These are phyloP conservation scores for Halophytophthora polymorphica DNA, from an alignment of 352 stramenopile species.

Conservation along the genomic window DNA sequence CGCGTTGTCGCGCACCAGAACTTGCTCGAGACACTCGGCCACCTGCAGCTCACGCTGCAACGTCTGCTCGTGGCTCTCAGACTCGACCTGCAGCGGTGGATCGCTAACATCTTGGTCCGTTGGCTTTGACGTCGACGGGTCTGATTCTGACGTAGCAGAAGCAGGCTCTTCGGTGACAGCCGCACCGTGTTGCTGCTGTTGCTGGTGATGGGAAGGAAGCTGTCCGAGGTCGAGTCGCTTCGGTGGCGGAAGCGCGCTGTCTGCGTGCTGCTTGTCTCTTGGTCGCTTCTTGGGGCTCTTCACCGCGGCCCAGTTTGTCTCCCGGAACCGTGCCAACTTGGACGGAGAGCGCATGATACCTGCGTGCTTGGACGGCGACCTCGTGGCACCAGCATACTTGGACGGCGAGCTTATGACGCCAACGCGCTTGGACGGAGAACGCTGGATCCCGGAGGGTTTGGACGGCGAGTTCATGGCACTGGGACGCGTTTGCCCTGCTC, in stretches of 20 bases:
- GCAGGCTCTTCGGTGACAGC: not conserved
- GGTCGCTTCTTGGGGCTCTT: conserved; percentile 13
- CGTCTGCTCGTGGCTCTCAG: conserved; percentile 8
- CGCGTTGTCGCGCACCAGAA: conserved; percentile 43
- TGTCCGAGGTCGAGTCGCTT: conserved; percentile 8
- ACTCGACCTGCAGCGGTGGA: not conserved
- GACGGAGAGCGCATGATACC: conserved; percentile 6
- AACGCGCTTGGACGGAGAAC: no score
- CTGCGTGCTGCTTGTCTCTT: not conserved
- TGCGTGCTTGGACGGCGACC: no score
- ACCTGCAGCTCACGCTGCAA: conserved; percentile 33
- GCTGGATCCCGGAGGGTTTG: no score
- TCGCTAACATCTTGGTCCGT: not conserved
- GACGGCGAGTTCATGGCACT: no score
- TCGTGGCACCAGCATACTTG: no score
- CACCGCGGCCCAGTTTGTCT: conserved; percentile 11
- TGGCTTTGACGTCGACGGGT: not conserved
- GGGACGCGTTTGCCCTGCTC: no score
- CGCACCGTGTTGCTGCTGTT: not conserved
- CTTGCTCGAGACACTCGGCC: conserved; percentile 30
- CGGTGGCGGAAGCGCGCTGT: conserved; percentile 4
- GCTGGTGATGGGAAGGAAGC: conserved; percentile 7
- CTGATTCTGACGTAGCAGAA: not conserved
- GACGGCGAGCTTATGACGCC: no score
- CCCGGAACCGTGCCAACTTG: conserved; percentile 12